Evolutionary conservation across 2,329 filamentous ascomycete genomes (phyloP).

Genomic region (Epichloe festucae): DNA sequence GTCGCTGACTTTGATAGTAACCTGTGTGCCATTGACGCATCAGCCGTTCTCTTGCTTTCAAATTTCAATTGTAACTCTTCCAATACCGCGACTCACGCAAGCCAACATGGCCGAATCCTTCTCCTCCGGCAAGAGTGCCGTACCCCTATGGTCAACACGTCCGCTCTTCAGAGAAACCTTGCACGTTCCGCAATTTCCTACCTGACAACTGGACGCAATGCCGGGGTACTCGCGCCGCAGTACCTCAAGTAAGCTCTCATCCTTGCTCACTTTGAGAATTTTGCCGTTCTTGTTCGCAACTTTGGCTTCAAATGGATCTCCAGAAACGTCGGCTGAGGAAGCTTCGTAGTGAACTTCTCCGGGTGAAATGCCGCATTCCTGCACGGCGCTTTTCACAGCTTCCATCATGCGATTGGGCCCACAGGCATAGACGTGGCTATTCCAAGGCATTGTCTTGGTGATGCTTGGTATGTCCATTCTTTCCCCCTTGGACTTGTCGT

Average conservation of each 20-base stretch:
- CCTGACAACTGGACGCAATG: constrained; percentile 37
- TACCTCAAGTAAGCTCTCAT: constrained; percentile 37
- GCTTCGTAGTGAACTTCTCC: constrained; percentile 48
- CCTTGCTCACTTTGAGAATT: constrained; percentile 31
- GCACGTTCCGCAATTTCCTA: constrained; percentile 42
- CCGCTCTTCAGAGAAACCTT: constrained; percentile 29
- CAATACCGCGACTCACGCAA: constrained; percentile 40
- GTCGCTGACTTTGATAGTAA: too few species aligned
- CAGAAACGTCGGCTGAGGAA: constrained; percentile 38
- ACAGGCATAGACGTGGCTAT: constrained; percentile 48
- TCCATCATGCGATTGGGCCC: constrained; percentile 46
- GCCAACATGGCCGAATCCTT: constrained; percentile 31
- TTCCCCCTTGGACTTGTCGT: constrained; percentile 37
- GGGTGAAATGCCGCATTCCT: constrained; percentile 28
- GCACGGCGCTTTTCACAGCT: constrained; percentile 29
- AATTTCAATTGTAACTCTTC: constrained; percentile 36
- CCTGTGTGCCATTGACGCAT: not conserved
- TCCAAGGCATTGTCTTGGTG: constrained; percentile 33
- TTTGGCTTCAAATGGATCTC: constrained; percentile 47
- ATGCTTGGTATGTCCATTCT: constrained; percentile 41
- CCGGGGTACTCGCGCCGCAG: constrained; percentile 29
- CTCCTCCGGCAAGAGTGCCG: constrained; percentile 32
- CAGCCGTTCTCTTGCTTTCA: not conserved
- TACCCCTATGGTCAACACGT: constrained; percentile 37
- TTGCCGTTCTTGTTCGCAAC: constrained; percentile 28